phyloP scores from a whole-genome alignment of 73 alveolate species.

The Paramecium primaurelia region DNA sequence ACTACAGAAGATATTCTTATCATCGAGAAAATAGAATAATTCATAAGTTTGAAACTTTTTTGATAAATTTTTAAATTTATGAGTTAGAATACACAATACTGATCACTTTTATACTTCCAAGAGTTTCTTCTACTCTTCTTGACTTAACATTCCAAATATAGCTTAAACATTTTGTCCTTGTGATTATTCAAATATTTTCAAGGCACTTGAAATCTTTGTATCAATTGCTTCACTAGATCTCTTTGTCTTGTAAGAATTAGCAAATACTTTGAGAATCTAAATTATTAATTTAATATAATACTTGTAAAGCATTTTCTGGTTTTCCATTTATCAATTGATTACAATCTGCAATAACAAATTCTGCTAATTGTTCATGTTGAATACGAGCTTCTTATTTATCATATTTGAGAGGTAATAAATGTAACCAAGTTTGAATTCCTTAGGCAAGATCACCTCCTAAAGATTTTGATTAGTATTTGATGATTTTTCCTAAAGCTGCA shows the following conservation, averaged over 20 bases:
- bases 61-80: background rate
- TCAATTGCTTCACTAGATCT: background rate
- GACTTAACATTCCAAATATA: background rate
- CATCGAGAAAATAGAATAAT: background rate
- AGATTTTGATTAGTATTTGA: conserved; percentile 62
- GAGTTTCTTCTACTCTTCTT: conserved; percentile 37
- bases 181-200: background rate
- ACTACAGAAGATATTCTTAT: background rate
- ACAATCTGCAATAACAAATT: conserved; percentile 21
- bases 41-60: background rate
- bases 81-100: background rate
- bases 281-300: background rate
- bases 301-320: conserved; percentile 29
- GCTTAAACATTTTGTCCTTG: background rate
- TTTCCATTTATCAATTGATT: conserved; percentile 5
- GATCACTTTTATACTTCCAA: conserved; percentile 8
- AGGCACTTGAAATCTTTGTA: background rate
- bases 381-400: conserved; percentile 72
- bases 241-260: conserved; percentile 1
- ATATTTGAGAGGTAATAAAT: conserved; percentile 67
- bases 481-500: conserved; percentile 81
- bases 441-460: conserved; percentile 15
- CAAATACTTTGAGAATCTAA: conserved; percentile 21
- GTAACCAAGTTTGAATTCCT: conserved; percentile 64
- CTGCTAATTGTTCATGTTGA: conserved; percentile 70